Evolutionary conservation across 2,329 filamentous ascomycete genomes (phyloP), one percentile per base, ranked within the genome.

Genomic region (Alternaria infectoria): DNA sequence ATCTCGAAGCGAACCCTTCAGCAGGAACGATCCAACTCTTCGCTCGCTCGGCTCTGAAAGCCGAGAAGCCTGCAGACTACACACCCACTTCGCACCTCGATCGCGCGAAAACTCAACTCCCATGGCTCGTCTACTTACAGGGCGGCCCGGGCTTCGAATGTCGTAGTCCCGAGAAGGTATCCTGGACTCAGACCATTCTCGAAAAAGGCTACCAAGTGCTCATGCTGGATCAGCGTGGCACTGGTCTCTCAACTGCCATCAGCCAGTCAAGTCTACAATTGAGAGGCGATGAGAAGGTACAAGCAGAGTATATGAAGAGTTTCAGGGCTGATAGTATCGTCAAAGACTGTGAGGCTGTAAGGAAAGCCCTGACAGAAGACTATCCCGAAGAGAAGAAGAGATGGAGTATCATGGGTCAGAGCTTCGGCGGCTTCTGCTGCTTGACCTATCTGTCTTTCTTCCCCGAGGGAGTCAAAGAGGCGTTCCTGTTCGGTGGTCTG

Each of bases 251-350:
- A 75, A 91, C 89, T 2, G 91, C 94, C 1, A 87, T 97, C 45
- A 91, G 91, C 1, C 88, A 91, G 9, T 87, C 86, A 9, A 93
- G 90, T 7, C 85, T 97, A 5, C 86, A 87, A 32, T 82, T 87
- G 12, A 86, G 89, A 43, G 91, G 90, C 6, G 77, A 82, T 57
- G 86, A 87, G 62, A 82, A 87, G 2, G 87, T 88, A 61, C 93
- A 97, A 80, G 91, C 91, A 7, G 86, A 89, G 57, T 97, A 97
- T 73, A 85, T 98, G 67, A 91, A 91, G 77, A 84, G 89, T 43
- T 97, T 97, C 83, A 88, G 95, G 45, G 93, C 95, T 32, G 94
- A 97, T 80, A 96, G 87, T 75, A 96, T 97, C 55, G 93, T 98
- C 44, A 89, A 88, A 50, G 95, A 98, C 74, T 92, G 91, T 67